Base-by-base conservation (phyloP, 2,329 filamentous ascomycete species). In the Ceratocystis eucalypticola region DNA sequence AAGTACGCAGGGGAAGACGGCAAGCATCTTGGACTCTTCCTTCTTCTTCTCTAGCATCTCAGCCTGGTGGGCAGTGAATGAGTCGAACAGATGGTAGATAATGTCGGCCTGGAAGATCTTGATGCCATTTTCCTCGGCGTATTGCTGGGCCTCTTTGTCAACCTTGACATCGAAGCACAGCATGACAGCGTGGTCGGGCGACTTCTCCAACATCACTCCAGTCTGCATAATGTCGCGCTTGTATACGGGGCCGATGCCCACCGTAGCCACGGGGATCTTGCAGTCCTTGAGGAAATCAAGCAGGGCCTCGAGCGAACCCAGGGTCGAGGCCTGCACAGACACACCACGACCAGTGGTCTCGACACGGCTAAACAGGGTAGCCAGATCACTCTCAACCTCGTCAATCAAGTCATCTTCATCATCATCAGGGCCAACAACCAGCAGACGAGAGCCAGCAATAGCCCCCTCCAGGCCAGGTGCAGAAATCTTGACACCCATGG, bases 81-180 rank as follows among this genome's bases (percentile, higher is more conserved):
- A 82, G 76, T 99, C 95, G 75, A 99, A 99, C 67, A 99, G 80
- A 76, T 99, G 94, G 77, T 99, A 99, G 74, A 99, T 99, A 72
- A 99, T 99, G 76, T 99, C 93, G 2, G 95, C 94, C 2, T 91
- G 96, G 80, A 99, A 99, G 72, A 99, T 89, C 81, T 96, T 97
- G 78, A 99, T 89, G 64, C 91, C 91, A 69, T 96, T 86, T 67
- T 97, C 91, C 20, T 96, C 91, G 10, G 94, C 94, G 72, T 97
- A 96, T 8, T 84, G 82, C 70, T 88, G 86, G 0, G 94, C 94
- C 74, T 99, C 94, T 77, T 96, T 97, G 78, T 99, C 94, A 17
- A 99, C 90, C 80, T 96, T 97, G 78, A 99, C 94, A 75, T 99
- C 95, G 82, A 99, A 99, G 76, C 94, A 97, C 63, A 99, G 86